Evolutionary conservation across 805 yeast genomes (phyloP), one percentile per base, ranked within the genome.

Genomic region (Metschnikowia drakensbergensis): DNA sequence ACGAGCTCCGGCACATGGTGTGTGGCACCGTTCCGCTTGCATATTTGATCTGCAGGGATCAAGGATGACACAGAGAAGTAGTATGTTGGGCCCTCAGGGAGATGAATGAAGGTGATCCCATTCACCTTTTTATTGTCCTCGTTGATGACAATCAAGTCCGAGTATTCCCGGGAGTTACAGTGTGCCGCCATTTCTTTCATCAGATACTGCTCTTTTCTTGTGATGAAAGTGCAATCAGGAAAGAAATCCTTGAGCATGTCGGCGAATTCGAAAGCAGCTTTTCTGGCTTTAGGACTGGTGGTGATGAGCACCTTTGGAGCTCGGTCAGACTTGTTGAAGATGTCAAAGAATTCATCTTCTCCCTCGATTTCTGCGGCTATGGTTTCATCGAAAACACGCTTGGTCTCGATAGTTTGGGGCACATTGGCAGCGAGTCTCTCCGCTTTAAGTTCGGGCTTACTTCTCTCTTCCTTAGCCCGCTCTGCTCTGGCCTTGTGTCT

Each of bases 41-140:
- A 65, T 47, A 94, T 88, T 55, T 79, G 74, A 57, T 87, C 81
- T 8, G 91, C 84, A 58, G 88, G 86, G 11, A 81, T 79, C 38
- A 86, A 76, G 3, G 96, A 88, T 6, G 89, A 75, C 3, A 94
- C 72, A 28, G 94, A 84, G 61, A 94, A 94, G 69, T 92, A 91
- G 64, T 89, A 89, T 0, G 97, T 86, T 33, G 99, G 99, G 0
- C 99, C 99, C 40, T 79, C 87, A 6, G 99, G 99, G 50, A 94
- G 75, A 70, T 94, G 97, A 49, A 94, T 85, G 61, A 94, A 87
- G 0, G 98, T 89, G 49, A 94, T 69, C 1, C 99, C 99, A 46
- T 87, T 91, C 34, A 94, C 95, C 54, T 77, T 79, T 67, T 92
- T 94, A 68, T 91, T 91, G 69, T 89, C 97, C 68, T 94, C 99